These are phyloP conservation scores for Bimuria novae-zelandiae DNA, from an alignment of 2,329 filamentous ascomycete species.

Conservation along the genomic window DNA sequence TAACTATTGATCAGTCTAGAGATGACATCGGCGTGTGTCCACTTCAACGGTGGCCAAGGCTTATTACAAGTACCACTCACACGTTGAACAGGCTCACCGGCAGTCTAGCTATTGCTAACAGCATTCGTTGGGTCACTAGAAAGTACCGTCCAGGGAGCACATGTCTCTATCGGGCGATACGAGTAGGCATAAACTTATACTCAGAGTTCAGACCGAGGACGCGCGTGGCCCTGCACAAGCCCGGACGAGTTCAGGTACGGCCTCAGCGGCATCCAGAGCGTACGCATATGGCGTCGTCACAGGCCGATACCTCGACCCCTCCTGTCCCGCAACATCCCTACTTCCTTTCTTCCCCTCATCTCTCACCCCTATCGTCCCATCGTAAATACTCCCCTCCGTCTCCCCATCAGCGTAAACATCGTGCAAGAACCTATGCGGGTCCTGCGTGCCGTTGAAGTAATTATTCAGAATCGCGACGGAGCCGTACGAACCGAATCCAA, in stretches of 20 bases:
- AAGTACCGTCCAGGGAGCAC: no score
- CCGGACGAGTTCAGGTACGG: background rate
- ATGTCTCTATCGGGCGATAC: no score
- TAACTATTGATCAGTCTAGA: no score
- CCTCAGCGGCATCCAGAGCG: background rate
- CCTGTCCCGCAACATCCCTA: background rate
- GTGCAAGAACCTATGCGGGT: background rate
- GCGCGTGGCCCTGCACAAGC: background rate
- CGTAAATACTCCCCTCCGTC: background rate
- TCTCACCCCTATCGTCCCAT: background rate
- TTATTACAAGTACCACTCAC: no score
- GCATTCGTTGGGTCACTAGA: no score
- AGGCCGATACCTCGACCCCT: background rate
- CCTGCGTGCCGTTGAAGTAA: background rate
- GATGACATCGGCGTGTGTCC: no score
- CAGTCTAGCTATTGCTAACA: no score
- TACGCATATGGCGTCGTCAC: background rate
- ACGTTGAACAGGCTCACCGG: no score
- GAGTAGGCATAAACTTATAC: no score
- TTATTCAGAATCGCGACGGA: background rate
- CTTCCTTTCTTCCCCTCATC: background rate
- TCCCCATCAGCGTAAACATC: background rate
- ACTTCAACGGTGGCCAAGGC: no score
- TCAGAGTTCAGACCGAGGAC: no score
- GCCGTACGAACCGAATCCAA: background rate